Conservation (phyloP, 208 protist species). For the Leptomonas pyrrhocoris region DNA sequence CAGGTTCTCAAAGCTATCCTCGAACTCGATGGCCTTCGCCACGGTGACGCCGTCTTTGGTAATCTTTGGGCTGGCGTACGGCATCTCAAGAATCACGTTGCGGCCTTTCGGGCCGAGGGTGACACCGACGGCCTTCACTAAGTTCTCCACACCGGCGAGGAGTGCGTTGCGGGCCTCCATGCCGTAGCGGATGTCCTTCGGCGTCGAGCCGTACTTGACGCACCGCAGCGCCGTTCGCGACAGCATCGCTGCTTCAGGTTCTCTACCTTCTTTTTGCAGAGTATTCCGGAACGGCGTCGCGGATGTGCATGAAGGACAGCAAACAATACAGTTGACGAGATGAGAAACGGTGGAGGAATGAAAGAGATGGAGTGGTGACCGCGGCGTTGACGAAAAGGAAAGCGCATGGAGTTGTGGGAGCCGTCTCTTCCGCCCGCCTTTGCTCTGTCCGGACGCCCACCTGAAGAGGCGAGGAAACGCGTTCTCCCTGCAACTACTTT, state of each 20-base stretch:
- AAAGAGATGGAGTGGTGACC: too few species aligned
- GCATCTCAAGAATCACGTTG: slow-evolving; percentile 99
- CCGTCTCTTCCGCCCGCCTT: too few species aligned
- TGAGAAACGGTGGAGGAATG: too few species aligned
- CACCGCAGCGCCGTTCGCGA: slow-evolving; percentile 39
- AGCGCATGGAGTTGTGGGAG: too few species aligned
- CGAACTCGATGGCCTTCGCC: slow-evolving; percentile 99
- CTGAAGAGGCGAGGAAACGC: background rate
- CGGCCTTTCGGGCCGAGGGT: slow-evolving; percentile 99
- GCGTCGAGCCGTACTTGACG: slow-evolving; percentile 87
- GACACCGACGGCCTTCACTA: slow-evolving; percentile 96
- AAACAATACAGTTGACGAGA: too few species aligned
- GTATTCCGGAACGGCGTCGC: too few species aligned
- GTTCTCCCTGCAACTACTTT: too few species aligned
- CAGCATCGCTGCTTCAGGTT: slow-evolving; percentile 26
- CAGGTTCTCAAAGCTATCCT: slow-evolving; percentile 98
- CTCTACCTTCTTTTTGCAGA: too few species aligned
- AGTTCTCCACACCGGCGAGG: slow-evolving; percentile 95
- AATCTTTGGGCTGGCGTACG: slow-evolving; percentile 98
- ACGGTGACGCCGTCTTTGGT: slow-evolving; percentile 99
- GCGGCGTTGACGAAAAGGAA: too few species aligned
- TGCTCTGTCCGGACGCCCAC: background rate
- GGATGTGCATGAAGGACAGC: too few species aligned
- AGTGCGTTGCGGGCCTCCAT: slow-evolving; percentile 94
- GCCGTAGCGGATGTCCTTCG: slow-evolving; percentile 97